phyloP scores from a whole-genome alignment of 495 filamentous ascomycete genomes.

The Cercophora scortea region DNA sequence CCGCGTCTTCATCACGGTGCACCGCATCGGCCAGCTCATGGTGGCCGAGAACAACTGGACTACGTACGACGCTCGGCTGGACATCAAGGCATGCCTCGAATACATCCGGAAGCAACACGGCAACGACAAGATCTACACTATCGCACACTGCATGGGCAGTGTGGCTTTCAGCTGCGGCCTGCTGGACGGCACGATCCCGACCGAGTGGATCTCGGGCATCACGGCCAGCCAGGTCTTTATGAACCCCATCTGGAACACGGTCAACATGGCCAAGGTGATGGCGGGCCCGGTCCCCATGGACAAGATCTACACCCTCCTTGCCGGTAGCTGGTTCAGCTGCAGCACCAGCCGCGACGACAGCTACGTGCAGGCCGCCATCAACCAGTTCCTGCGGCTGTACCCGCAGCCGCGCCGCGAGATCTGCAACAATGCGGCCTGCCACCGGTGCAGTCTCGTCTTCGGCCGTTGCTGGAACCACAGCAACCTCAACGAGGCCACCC shows the following conservation, averaged over 20 bases:
- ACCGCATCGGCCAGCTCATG: slow-evolving; percentile 51
- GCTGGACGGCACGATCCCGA: slow-evolving; percentile 55
- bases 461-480: slow-evolving; percentile 58
- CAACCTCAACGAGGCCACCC: slow-evolving; percentile 57
- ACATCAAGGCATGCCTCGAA: slow-evolving; percentile 51
- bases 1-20: slow-evolving; percentile 49
- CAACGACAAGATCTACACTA: slow-evolving; percentile 45
- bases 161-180: slow-evolving; percentile 52
- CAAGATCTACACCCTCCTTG: slow-evolving; percentile 35
- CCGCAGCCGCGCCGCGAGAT: slow-evolving; percentile 48
- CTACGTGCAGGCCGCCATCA: slow-evolving; percentile 41
- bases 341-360: slow-evolving; percentile 38
- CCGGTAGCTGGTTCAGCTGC: slow-evolving; percentile 49
- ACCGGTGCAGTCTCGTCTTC: slow-evolving; percentile 52
- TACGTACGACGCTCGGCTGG: slow-evolving; percentile 54
- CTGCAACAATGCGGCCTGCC: slow-evolving; percentile 56
- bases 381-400: slow-evolving; percentile 53
- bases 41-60: slow-evolving; percentile 47
- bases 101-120: slow-evolving; percentile 36
- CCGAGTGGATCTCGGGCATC: slow-evolving; percentile 52
- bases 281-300: slow-evolving; percentile 38
- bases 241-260: slow-evolving; percentile 49
- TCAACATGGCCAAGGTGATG: slow-evolving; percentile 52
- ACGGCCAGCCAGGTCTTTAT: slow-evolving; percentile 59
- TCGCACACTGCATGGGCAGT: slow-evolving; percentile 61